Evolutionary conservation across 495 filamentous ascomycete genomes (phyloP).

Genomic region (Neurospora sp.): DNA sequence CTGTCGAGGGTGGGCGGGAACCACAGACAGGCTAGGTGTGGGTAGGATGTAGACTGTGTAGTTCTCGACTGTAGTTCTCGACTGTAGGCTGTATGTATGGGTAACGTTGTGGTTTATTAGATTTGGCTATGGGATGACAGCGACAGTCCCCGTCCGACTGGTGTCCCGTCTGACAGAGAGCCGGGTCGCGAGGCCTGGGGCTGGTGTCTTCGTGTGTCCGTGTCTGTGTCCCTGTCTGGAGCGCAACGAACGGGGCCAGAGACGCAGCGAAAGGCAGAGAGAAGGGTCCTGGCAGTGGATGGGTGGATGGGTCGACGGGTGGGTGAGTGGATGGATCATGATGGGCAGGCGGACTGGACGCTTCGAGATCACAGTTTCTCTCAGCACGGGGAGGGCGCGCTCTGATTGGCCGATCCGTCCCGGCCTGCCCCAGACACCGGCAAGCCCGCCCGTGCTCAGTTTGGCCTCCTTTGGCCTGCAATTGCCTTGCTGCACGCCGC

Average conservation of each 20-base stretch:
- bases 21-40: slow-evolving; percentile 6
- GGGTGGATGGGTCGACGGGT: not conserved
- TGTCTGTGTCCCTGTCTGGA: not conserved
- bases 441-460: slow-evolving; percentile 14
- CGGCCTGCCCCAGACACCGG: slow-evolving; percentile 3
- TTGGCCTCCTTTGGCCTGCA: slow-evolving; percentile 6
- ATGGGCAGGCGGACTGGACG: not conserved
- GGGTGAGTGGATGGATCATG: not conserved
- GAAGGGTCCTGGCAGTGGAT: slow-evolving; percentile 7
- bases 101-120: not conserved
- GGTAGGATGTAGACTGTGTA: not conserved
- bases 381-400: slow-evolving; percentile 7
- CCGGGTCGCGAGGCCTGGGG: not conserved
- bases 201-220: not conserved
- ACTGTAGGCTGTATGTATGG: not conserved
- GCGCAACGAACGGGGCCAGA: not conserved
- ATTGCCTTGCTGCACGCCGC: not conserved
- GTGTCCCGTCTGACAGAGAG: not conserved
- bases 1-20: not conserved
- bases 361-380: slow-evolving; percentile 22
- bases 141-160: not conserved
- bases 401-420: slow-evolving; percentile 16
- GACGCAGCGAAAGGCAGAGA: slow-evolving; percentile 12
- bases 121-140: not conserved
- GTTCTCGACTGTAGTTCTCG: not conserved